A percentile compares a stretch with the other conserved stretches of the same genome.
These are phyloP conservation scores for Misopates orontium DNA, from an alignment of 257 asterid genomes.

Conservation along the genomic window DNA sequence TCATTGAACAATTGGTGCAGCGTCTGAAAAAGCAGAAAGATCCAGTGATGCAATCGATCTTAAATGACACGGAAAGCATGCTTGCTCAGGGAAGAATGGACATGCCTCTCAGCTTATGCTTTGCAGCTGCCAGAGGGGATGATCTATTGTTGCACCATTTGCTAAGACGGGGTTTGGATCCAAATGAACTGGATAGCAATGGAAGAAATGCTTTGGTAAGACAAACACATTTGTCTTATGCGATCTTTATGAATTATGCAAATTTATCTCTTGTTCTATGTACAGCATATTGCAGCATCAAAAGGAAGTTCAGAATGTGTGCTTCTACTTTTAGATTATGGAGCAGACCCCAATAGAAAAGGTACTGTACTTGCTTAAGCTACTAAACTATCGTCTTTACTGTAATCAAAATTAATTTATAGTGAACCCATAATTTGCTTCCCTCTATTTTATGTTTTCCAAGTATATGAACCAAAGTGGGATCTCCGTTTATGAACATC, in stretches of 20 bases:
- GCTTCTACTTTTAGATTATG: constrained; percentile 62
- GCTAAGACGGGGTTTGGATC: constrained; percentile 66
- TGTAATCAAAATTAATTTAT: too few species aligned
- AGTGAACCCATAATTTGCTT: too few species aligned
- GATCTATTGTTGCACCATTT: constrained; percentile 62
- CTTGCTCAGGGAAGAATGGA: constrained; percentile 79
- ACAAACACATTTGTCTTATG: too few species aligned
- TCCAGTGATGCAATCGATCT: constrained; percentile 55
- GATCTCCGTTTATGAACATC: too few species aligned
- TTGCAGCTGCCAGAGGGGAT: constrained; percentile 81
- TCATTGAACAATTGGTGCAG: constrained; percentile 39
- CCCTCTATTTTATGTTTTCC: too few species aligned
- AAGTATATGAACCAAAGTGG: too few species aligned
- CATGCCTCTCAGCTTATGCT: constrained; percentile 80
- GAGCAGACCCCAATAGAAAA: constrained; percentile 68
- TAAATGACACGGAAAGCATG: constrained; percentile 64
- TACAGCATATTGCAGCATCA: constrained; percentile 73
- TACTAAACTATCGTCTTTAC: too few species aligned
- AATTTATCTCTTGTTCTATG: constrained; percentile 16
- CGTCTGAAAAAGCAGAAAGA: constrained; percentile 58
- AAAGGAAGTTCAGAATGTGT: constrained; percentile 57
- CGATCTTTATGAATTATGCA: too few species aligned
- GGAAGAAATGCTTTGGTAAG: constrained; percentile 72
- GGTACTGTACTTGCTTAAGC: too few species aligned
- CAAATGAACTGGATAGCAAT: constrained; percentile 60